These are phyloP conservation scores for Eutrema japonicum DNA, from an alignment of 345 rosid genomes.

Conservation along the genomic window DNA sequence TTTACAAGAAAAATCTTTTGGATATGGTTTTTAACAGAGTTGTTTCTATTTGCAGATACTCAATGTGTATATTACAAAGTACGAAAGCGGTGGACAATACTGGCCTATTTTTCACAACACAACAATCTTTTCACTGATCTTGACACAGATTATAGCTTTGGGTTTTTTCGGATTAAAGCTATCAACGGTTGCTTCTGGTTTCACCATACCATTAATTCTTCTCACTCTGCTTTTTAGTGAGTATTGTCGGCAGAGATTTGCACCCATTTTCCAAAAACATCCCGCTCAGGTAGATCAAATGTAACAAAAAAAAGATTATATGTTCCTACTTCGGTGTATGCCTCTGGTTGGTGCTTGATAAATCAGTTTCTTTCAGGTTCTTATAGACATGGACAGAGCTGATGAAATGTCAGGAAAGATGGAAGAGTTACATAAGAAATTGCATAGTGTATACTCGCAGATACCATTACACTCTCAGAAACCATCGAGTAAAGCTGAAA, in stretches of 20 bases:
- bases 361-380: slow-evolving; percentile 52
- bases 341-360: slow-evolving; percentile 32
- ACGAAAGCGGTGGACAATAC: slow-evolving; percentile 79
- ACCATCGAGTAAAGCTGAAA: slow-evolving; percentile 27
- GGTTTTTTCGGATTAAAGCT: slow-evolving; percentile 79
- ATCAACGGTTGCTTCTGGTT: slow-evolving; percentile 71
- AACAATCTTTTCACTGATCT: slow-evolving; percentile 73
- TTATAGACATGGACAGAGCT: slow-evolving; percentile 81
- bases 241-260: slow-evolving; percentile 82
- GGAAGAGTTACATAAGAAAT: slow-evolving; percentile 55
- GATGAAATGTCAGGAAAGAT: slow-evolving; percentile 64
- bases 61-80: slow-evolving; percentile 70
- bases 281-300: slow-evolving; percentile 65
- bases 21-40: neutral
- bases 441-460: slow-evolving; percentile 70
- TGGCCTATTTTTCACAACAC: slow-evolving; percentile 93
- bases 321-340: neutral
- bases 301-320: neutral
- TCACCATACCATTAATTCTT: slow-evolving; percentile 72
- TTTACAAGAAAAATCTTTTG: neutral
- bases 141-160: slow-evolving; percentile 82
- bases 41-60: slow-evolving; percentile 63
- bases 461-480: slow-evolving; percentile 47
- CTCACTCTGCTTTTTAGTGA: slow-evolving; percentile 78
- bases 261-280: slow-evolving; percentile 59